Evolutionary conservation across 2,329 filamentous ascomycete species (phyloP).

Genomic region (Aspergillus aculeatus): DNA sequence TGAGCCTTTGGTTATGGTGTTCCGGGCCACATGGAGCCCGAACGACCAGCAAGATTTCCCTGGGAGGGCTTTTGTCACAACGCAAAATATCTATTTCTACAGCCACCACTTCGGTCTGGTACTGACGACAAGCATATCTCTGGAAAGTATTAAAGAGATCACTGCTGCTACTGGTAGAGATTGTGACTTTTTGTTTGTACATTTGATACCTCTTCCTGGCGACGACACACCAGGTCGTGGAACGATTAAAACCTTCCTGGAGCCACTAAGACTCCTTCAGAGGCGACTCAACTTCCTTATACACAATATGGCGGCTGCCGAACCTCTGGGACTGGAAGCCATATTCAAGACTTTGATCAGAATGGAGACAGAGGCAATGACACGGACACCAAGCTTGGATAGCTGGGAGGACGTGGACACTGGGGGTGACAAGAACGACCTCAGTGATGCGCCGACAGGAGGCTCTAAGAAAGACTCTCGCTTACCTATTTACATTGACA

Average conservation of each 20-base stretch:
- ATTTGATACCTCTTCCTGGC: conserved; percentile 65
- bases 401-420: conserved; percentile 85
- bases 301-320: conserved; percentile 71
- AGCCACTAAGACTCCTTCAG: conserved; percentile 79
- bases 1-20: conserved; percentile 86
- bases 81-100: conserved; percentile 90
- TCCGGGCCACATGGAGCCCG: conserved; percentile 84
- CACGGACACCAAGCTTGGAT: conserved; percentile 71
- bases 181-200: conserved; percentile 88
- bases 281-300: conserved; percentile 81
- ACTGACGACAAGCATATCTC: conserved; percentile 72
- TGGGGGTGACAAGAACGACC: conserved; percentile 57
- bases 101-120: conserved; percentile 91
- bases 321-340: conserved; percentile 66
- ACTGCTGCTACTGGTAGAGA: conserved; percentile 86
- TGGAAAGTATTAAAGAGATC: conserved; percentile 80
- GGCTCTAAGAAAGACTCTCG: conserved; percentile 52
- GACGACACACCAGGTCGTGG: conserved; percentile 68
- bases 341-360: conserved; percentile 71
- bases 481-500: conserved; percentile 61
- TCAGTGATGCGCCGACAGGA: conserved; percentile 37
- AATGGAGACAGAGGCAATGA: conserved; percentile 63
- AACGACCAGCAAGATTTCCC: conserved; percentile 75
- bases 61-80: conserved; percentile 83
- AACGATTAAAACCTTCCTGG: conserved; percentile 89